Evolutionary conservation across 768 basidiomycete species (phyloP).

Genomic region (Auricularia auricula-judae): DNA sequence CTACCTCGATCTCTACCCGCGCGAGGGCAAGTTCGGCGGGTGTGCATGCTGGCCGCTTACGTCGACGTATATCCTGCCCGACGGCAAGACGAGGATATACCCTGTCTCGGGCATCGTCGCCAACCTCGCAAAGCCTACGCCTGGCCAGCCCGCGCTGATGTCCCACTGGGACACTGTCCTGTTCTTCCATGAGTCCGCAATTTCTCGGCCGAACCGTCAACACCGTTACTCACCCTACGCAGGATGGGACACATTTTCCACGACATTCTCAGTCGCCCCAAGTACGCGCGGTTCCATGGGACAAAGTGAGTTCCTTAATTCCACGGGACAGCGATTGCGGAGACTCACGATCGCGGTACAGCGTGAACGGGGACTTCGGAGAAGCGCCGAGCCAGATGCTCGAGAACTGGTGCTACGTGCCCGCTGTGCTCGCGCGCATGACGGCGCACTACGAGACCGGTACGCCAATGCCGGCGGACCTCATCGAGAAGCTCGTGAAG

Average conservation of each 20-base stretch:
- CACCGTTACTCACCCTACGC: neutral
- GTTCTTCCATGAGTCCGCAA: slow-evolving; percentile 64
- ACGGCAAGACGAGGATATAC: slow-evolving; percentile 45
- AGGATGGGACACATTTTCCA: slow-evolving; percentile 60
- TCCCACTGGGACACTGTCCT: slow-evolving; percentile 77
- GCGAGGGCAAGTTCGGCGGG: slow-evolving; percentile 73
- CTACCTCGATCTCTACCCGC: slow-evolving; percentile 81
- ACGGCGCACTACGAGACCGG: slow-evolving; percentile 72
- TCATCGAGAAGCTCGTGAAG: slow-evolving; percentile 72
- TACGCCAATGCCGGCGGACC: slow-evolving; percentile 53
- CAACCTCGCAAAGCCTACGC: slow-evolving; percentile 77
- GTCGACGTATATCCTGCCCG: slow-evolving; percentile 43
- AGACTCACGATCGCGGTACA: slow-evolving; percentile 7
- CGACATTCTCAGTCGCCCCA: slow-evolving; percentile 53
- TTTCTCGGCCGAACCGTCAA: too few relatives aligned
- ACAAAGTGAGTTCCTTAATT: slow-evolving; percentile 33
- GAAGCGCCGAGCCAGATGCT: slow-evolving; percentile 90
- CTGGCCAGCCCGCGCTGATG: slow-evolving; percentile 74
- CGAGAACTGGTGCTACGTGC: slow-evolving; percentile 91
- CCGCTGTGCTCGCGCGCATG: slow-evolving; percentile 62
- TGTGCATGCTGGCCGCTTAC: slow-evolving; percentile 77
- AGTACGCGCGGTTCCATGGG: slow-evolving; percentile 74
- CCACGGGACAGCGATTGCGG: neutral
- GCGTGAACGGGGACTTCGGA: slow-evolving; percentile 66
- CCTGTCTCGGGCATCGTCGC: slow-evolving; percentile 82